These are phyloP conservation scores for Biscogniauxia mediterranea DNA, from an alignment of 2,329 filamentous ascomycete species.

Conservation along the genomic window DNA sequence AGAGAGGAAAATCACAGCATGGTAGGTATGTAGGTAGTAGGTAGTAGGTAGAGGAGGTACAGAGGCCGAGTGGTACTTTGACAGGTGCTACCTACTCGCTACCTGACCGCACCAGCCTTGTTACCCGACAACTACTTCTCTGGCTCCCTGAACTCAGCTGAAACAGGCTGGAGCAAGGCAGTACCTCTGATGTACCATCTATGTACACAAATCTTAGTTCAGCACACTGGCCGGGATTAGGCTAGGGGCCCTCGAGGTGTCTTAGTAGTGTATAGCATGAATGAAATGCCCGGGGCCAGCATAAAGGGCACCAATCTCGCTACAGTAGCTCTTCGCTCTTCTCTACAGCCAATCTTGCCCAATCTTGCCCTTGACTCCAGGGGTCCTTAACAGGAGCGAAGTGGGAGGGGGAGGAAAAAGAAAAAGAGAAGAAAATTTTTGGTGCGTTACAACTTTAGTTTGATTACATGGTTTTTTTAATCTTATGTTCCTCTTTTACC, in stretches of 20 bases:
- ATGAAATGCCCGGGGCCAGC: slow-evolving; percentile 24
- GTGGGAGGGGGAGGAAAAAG: slow-evolving; percentile 5
- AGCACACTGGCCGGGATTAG: slow-evolving; percentile 23
- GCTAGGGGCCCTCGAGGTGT: neutral
- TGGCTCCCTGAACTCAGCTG: neutral
- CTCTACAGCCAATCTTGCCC: slow-evolving; percentile 23
- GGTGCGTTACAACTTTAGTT: slow-evolving; percentile 20
- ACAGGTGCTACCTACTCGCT: neutral
- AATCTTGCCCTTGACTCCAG: slow-evolving; percentile 19
- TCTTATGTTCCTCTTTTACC: neutral
- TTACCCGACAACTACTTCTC: neutral
- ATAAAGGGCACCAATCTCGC: slow-evolving; percentile 41
- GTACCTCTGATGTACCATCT: neutral
- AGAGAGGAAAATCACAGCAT: slow-evolving; percentile 20
- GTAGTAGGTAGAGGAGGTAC: slow-evolving; percentile 1
- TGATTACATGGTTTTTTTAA: slow-evolving; percentile 15
- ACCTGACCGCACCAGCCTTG: neutral
- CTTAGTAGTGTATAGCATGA: slow-evolving; percentile 25
- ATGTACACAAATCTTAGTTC: neutral
- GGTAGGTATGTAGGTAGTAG: slow-evolving; percentile 8
- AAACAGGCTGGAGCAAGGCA: neutral
- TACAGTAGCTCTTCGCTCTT: slow-evolving; percentile 33
- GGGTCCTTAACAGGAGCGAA: slow-evolving; percentile 15
- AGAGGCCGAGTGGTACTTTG: neutral
- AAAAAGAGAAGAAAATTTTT: slow-evolving; percentile 9